Evolutionary conservation across 2,329 filamentous ascomycete genomes (phyloP), one percentile per base, ranked within the genome.

Genomic region (Colletotrichum siamense): DNA sequence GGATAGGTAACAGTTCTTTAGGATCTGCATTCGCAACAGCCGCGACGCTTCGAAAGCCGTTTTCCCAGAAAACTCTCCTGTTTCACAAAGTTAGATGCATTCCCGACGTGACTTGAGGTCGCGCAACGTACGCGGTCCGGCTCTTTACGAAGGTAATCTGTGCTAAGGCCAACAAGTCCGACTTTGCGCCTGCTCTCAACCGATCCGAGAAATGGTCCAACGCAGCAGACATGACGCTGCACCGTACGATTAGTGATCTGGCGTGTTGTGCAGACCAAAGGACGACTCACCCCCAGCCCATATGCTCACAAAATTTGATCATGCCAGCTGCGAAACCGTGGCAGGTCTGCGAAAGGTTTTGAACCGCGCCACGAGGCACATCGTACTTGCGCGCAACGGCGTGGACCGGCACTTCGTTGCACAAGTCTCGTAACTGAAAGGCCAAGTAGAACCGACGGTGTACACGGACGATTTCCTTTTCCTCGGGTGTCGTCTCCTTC

Each of bases 251-350:
- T 52, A 78, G 69, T 67, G 39, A 63, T 57, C 55, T 68, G 26
- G 34, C 64, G 9, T n/a, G 32, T 57, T 16, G 12, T 49, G 44
- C n/a, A 24, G n/a, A 52, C n/a, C 15, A 26, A 26, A n/a, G 6
- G 24, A 15, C 59, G 57, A 84, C 87, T 79, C 80, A 90, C 89
- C 90, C 91, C 93, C 94, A 95, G 3, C 90, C 92, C 94, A 96
- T 95, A 22, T 91, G 89, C 79, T 95, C 89, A 81, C 94, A 96
- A 81, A 96, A 96, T 79, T 94, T 95, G 76, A 96, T 91, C 88
- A 95, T 95, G 5, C 94, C 94, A 3, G 93, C 93, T 5, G 94
- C 94, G 80, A 96, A 96, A 0, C 94, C 94, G 78, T 95, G 92
- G 79, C 94, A 95, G 2, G 92, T 94, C 79, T 95, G 94, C 4